phyloP scores from a whole-genome alignment of 257 asterid species.

The Anisodus tanguticus region DNA sequence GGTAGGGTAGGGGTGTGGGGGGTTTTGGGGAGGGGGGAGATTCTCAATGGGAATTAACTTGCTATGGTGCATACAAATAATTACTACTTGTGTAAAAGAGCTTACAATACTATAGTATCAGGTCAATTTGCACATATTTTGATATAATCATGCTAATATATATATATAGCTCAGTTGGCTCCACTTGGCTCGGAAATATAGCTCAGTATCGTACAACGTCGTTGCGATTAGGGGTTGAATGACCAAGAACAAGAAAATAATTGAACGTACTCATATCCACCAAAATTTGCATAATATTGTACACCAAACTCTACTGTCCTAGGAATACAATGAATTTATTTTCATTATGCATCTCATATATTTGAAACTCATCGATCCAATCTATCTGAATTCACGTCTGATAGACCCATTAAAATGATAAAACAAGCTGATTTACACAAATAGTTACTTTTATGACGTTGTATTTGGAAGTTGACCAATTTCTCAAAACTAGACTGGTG shows the following conservation, averaged over 20 bases:
- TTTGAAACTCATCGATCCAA: not conserved
- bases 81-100: not conserved
- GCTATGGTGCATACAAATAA: not conserved
- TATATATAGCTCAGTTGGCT: not conserved
- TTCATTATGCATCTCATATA: not conserved
- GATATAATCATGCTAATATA: not conserved
- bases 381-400: not conserved
- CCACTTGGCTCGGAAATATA: not conserved
- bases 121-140: not conserved
- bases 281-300: not conserved
- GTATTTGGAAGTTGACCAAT: not conserved
- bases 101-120: no score
- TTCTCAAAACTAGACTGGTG: not conserved
- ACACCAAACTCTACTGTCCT: not conserved
- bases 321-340: not conserved
- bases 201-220: not conserved
- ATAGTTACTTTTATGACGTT: not conserved
- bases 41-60: not conserved
- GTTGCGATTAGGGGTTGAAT: not conserved
- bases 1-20: not conserved
- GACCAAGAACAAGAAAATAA: not conserved
- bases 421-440: not conserved
- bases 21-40: no score
- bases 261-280: not conserved
- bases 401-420: not conserved